Evolutionary conservation across 2,329 filamentous ascomycete species (phyloP).

Genomic region (Beauveria medogensis): DNA sequence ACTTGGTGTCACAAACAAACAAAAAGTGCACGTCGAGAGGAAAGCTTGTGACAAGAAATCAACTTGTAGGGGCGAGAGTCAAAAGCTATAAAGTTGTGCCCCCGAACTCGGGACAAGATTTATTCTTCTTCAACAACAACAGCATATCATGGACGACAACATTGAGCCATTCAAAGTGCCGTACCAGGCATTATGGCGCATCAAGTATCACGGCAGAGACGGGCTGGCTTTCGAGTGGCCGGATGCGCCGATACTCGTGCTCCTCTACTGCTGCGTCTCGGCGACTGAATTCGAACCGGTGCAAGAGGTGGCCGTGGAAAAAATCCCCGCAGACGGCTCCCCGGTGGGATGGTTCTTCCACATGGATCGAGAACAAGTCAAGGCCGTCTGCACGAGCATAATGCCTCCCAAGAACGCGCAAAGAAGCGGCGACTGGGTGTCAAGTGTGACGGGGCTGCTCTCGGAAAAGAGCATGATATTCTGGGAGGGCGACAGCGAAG

Average conservation of each 20-base stretch:
- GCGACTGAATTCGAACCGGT: not conserved
- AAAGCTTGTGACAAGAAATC: not conserved
- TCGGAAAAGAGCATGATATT: not conserved
- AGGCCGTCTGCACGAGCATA: not conserved
- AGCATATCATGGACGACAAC: not conserved
- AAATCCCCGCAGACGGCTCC: not conserved
- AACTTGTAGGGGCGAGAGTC: too few species aligned
- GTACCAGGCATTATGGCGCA: slow-evolving; percentile 2
- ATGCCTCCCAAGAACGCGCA: not conserved
- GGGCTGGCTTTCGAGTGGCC: not conserved
- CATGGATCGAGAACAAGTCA: not conserved
- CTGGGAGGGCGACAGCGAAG: slow-evolving; percentile 1
- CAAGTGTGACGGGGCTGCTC: not conserved
- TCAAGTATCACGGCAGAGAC: not conserved
- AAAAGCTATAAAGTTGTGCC: too few species aligned
- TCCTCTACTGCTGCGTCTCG: not conserved
- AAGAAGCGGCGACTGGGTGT: not conserved
- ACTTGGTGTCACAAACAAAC: not conserved
- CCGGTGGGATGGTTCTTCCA: not conserved
- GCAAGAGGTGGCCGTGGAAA: not conserved
- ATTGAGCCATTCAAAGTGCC: not conserved
- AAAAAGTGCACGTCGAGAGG: not conserved
- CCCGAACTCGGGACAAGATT: too few species aligned
- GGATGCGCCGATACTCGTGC: not conserved
- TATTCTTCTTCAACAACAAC: too few species aligned